phyloP scores from a whole-genome alignment of 1,284 basidiomycete species.

The Tylopilus sp. region DNA sequence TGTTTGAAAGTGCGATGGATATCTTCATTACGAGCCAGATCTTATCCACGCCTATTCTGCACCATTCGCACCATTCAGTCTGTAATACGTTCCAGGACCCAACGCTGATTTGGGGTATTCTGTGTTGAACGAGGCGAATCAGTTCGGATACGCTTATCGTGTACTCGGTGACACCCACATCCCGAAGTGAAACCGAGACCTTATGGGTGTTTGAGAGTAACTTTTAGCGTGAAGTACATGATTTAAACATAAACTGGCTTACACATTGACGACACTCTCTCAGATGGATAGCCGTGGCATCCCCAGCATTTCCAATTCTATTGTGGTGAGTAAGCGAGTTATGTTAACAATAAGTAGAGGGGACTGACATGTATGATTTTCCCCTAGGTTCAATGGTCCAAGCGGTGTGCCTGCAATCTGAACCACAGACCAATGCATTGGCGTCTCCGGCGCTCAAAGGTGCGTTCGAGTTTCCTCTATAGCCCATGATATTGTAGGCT shows the following conservation, averaged over 20 bases:
- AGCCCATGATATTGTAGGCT: background rate
- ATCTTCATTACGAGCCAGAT: too few relatives aligned
- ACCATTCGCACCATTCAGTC: too few relatives aligned
- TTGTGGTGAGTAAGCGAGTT: background rate
- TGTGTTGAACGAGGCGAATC: too few relatives aligned
- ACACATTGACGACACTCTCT: background rate
- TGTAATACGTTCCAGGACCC: too few relatives aligned
- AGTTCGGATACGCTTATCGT: background rate
- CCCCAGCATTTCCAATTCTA: background rate
- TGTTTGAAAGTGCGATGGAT: too few relatives aligned
- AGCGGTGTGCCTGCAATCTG: too few relatives aligned
- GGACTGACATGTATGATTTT: background rate
- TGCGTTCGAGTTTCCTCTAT: background rate
- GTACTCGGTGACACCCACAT: background rate
- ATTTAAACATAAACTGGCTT: background rate
- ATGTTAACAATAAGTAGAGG: background rate
- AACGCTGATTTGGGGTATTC: too few relatives aligned
- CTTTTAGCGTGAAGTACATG: background rate
- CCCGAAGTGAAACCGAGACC: background rate
- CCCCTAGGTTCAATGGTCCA: too few relatives aligned
- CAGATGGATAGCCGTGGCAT: background rate
- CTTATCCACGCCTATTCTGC: too few relatives aligned
- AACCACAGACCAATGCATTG: background rate
- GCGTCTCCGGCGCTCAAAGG: background rate
- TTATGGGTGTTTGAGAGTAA: background rate